phyloP scores from a whole-genome alignment of 2,329 filamentous ascomycete genomes.

The Epichloe glyceriae region DNA sequence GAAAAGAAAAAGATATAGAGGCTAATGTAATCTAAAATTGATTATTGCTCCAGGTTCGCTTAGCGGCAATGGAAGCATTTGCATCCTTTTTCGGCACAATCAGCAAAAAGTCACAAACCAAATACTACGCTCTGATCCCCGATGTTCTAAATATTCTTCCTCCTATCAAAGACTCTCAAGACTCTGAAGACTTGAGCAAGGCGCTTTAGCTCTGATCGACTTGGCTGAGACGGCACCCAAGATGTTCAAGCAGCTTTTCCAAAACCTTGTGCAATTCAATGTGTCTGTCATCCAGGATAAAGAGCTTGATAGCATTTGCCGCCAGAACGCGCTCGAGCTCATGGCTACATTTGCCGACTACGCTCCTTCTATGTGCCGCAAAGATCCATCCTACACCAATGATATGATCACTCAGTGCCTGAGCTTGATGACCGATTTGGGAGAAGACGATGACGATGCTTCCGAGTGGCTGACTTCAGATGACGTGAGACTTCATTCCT shows the following conservation, averaged over 20 bases:
- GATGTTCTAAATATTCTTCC: slow-evolving; percentile 90
- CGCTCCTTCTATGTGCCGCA: slow-evolving; percentile 85
- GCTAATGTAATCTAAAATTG: not conserved
- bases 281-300: slow-evolving; percentile 93
- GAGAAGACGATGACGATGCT: slow-evolving; percentile 86
- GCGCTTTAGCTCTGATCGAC: slow-evolving; percentile 87
- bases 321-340: slow-evolving; percentile 89
- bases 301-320: slow-evolving; percentile 75
- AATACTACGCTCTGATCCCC: slow-evolving; percentile 77
- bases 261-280: slow-evolving; percentile 82
- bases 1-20: not conserved
- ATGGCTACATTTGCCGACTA: slow-evolving; percentile 98
- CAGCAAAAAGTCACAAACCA: slow-evolving; percentile 72
- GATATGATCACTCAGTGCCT: slow-evolving; percentile 99
- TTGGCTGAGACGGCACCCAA: slow-evolving; percentile 87
- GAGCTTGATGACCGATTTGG: slow-evolving; percentile 95
- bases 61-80: slow-evolving; percentile 94
- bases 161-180: slow-evolving; percentile 80
- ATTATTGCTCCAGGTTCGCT: slow-evolving; percentile 50
- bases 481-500: slow-evolving; percentile 47
- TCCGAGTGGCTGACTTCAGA: slow-evolving; percentile 87
- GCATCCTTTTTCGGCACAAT: slow-evolving; percentile 90
- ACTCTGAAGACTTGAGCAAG: slow-evolving; percentile 83
- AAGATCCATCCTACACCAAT: slow-evolving; percentile 78
- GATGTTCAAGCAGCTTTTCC: slow-evolving; percentile 96